These are phyloP conservation scores for Fomitopsis palustris DNA, from an alignment of 1,284 basidiomycete species.

Conservation along the genomic window DNA sequence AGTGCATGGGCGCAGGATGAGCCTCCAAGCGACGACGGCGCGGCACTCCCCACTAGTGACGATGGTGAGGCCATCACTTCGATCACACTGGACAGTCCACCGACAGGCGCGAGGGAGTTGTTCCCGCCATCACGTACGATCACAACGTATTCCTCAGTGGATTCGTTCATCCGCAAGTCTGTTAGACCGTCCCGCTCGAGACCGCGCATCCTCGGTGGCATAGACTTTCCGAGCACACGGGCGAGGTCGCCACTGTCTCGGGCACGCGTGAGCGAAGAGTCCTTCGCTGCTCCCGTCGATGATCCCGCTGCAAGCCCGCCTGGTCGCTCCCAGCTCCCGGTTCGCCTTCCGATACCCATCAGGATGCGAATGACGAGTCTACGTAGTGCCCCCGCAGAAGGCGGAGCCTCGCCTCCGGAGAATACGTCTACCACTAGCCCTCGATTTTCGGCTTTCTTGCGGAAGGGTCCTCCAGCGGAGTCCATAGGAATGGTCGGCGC, in stretches of 20 bases:
- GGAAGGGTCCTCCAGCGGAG: background rate
- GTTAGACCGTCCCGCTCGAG: slow-evolving; percentile 10
- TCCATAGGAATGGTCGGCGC: too few relatives aligned
- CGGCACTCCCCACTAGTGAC: background rate
- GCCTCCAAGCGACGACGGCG: background rate
- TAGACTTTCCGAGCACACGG: background rate
- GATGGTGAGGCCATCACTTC: background rate
- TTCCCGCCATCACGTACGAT: slow-evolving; percentile 15
- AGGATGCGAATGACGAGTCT: slow-evolving; percentile 1
- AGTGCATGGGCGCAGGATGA: background rate
- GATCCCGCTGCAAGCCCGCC: background rate
- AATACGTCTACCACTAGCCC: background rate
- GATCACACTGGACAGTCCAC: background rate
- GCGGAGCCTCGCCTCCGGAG: background rate
- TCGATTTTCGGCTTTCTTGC: background rate
- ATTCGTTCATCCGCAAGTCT: slow-evolving; percentile 23
- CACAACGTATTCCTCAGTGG: slow-evolving; percentile 26
- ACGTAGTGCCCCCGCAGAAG: background rate
- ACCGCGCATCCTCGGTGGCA: background rate
- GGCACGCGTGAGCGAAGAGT: background rate
- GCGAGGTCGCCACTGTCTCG: slow-evolving; percentile 2
- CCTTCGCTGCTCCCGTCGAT: background rate
- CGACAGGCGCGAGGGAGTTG: background rate
- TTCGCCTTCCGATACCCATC: slow-evolving; percentile 1
- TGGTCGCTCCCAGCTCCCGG: background rate